These are phyloP conservation scores for Petunia axillaris DNA, from an alignment of 257 asterid genomes.

Conservation along the genomic window DNA sequence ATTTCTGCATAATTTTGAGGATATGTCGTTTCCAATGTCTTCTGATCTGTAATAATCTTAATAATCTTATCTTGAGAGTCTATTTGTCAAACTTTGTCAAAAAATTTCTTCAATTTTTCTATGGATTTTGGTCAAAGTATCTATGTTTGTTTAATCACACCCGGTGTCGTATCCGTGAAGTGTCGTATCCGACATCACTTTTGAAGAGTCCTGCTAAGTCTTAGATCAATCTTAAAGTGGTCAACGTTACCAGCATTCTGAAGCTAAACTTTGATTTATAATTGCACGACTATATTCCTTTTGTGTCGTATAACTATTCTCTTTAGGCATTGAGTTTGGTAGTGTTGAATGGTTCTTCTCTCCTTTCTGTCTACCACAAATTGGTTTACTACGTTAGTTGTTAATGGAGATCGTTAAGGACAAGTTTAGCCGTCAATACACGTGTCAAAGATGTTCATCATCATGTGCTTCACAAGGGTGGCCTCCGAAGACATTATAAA, in stretches of 20 bases:
- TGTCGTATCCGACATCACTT: no score
- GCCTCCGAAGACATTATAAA: not conserved
- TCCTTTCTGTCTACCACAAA: not conserved
- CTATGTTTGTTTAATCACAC: no score
- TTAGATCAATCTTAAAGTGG: conserved; percentile 20
- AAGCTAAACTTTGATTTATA: conserved; percentile 16
- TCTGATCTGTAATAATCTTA: no score
- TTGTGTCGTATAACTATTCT: not conserved
- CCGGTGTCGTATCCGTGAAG: no score
- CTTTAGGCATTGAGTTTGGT: not conserved
- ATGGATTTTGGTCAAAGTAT: no score
- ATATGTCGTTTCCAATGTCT: no score
- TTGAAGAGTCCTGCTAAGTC: not conserved
- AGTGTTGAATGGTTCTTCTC: conserved; percentile 11
- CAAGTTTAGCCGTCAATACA: not conserved
- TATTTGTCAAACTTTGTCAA: no score
- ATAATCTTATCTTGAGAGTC: no score
- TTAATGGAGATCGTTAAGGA: conserved; percentile 1
- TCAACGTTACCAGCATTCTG: not conserved
- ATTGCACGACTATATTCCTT: not conserved
- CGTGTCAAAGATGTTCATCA: not conserved
- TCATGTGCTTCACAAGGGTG: conserved; percentile 10
- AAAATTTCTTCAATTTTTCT: no score
- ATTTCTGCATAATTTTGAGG: no score
- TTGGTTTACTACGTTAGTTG: not conserved